A percentile compares a stretch with the other conserved stretches of the same genome.
These are phyloP conservation scores for Russula earlei DNA, from an alignment of 768 basidiomycete species.

Conservation along the genomic window DNA sequence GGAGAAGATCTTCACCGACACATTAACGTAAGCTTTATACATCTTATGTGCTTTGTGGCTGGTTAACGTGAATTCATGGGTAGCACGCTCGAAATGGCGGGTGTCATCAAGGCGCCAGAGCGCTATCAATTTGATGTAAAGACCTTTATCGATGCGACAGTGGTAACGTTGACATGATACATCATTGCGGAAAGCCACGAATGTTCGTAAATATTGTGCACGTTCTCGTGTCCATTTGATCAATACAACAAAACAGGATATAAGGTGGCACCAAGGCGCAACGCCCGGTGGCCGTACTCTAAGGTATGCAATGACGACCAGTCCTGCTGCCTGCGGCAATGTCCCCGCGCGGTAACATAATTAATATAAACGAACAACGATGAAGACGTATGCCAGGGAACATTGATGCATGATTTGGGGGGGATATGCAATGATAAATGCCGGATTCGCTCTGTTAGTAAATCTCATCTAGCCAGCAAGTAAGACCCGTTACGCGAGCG, in stretches of 20 bases:
- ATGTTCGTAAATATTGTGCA: neutral
- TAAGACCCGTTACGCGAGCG: too few relatives aligned
- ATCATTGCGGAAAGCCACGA: neutral
- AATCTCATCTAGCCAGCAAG: too few relatives aligned
- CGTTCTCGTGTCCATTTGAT: neutral
- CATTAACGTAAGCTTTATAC: constrained; percentile 47
- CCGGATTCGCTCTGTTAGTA: too few relatives aligned
- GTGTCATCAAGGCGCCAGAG: constrained; percentile 51
- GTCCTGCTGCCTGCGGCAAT: neutral
- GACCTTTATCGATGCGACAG: constrained; percentile 12
- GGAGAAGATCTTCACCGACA: constrained; percentile 54
- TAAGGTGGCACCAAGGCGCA: neutral
- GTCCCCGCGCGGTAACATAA: too few relatives aligned
- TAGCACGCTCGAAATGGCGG: constrained; percentile 69
- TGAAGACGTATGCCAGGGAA: neutral
- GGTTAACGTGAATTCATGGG: neutral
- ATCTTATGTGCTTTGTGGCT: neutral
- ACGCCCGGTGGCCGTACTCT: neutral
- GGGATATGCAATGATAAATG: too few relatives aligned
- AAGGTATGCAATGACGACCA: neutral
- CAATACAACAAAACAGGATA: neutral
- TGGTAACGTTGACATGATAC: constrained; percentile 9
- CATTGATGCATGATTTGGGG: too few relatives aligned
- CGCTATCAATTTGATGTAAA: constrained; percentile 32
- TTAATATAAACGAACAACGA: too few relatives aligned